phyloP scores from a whole-genome alignment of 1,139 yeast species.

The Lodderomyces jiufengensis region DNA sequence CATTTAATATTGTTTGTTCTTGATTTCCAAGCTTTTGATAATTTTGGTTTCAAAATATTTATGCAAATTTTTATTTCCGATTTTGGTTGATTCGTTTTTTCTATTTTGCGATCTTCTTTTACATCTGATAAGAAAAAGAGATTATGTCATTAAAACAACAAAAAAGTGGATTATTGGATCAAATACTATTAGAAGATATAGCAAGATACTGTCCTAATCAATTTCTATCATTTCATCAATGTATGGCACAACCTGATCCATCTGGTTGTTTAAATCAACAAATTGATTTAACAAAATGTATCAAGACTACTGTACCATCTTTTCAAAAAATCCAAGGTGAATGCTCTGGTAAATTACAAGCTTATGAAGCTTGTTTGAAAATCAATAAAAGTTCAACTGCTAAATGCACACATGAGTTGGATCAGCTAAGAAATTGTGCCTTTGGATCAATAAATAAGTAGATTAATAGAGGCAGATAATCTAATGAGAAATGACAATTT shows the following conservation, averaged over 20 bases:
- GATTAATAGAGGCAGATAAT: background rate
- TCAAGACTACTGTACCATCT: slow-evolving; percentile 56
- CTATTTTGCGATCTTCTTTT: background rate
- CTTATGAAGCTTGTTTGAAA: slow-evolving; percentile 58
- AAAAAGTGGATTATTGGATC: slow-evolving; percentile 27
- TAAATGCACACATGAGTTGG: slow-evolving; percentile 35
- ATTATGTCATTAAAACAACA: slow-evolving; percentile 8
- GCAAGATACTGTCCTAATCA: slow-evolving; percentile 65
- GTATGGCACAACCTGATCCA: slow-evolving; percentile 49
- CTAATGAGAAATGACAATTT: background rate
- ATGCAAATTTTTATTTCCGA: background rate
- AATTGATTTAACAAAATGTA: slow-evolving; percentile 51
- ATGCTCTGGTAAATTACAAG: slow-evolving; percentile 53
- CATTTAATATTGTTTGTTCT: too few species aligned
- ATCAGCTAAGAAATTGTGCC: slow-evolving; percentile 37
- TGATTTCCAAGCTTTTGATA: background rate
- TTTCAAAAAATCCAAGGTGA: slow-evolving; percentile 58
- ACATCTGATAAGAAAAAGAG: background rate
- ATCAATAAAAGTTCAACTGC: slow-evolving; percentile 31
- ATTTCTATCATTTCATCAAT: slow-evolving; percentile 62
- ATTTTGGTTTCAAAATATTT: background rate
- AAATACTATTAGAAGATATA: slow-evolving; percentile 38
- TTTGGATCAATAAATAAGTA: slow-evolving; percentile 20
- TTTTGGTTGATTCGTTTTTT: slow-evolving; percentile 3
- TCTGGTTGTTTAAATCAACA: slow-evolving; percentile 51